These are phyloP conservation scores for Orbilia javanica DNA, from an alignment of 2,329 filamentous ascomycete genomes.

Conservation along the genomic window DNA sequence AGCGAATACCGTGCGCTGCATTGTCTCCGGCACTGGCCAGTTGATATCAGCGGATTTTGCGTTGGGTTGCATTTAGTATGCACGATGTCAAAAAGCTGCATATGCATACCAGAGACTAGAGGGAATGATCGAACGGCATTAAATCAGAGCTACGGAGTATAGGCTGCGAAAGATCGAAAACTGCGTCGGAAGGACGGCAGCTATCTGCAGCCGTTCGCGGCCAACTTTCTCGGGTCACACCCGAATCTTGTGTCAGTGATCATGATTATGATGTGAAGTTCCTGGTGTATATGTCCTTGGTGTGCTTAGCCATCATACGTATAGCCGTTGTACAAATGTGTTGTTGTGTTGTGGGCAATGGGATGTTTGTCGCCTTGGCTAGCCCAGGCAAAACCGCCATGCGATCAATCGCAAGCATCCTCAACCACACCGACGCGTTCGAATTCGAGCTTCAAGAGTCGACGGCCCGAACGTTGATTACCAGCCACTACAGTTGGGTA, in stretches of 20 bases:
- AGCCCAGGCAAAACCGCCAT: conserved; percentile 5
- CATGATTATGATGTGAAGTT: too few species aligned
- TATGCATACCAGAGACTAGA: background rate
- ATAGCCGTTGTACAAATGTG: too few species aligned
- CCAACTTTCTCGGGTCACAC: background rate
- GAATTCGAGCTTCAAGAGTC: conserved; percentile 33
- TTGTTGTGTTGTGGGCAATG: background rate
- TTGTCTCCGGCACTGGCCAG: too few species aligned
- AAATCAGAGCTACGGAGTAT: too few species aligned
- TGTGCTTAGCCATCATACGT: too few species aligned
- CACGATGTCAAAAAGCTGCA: background rate
- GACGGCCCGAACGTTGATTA: background rate
- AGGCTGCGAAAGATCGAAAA: too few species aligned
- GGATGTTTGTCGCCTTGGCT: conserved; percentile 12
- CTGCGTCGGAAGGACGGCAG: background rate
- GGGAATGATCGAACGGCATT: too few species aligned
- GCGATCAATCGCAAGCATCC: conserved; percentile 12
- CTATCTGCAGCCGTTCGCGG: background rate
- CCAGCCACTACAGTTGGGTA: background rate
- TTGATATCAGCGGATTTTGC: background rate
- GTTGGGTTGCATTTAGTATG: conserved; percentile 12
- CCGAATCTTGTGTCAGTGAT: too few species aligned
- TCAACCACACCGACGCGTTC: conserved; percentile 33
- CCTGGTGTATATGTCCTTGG: too few species aligned
- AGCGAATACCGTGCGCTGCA: background rate